phyloP scores from a whole-genome alignment of 2,329 filamentous ascomycete genomes.

The Xylaria multiplex region DNA sequence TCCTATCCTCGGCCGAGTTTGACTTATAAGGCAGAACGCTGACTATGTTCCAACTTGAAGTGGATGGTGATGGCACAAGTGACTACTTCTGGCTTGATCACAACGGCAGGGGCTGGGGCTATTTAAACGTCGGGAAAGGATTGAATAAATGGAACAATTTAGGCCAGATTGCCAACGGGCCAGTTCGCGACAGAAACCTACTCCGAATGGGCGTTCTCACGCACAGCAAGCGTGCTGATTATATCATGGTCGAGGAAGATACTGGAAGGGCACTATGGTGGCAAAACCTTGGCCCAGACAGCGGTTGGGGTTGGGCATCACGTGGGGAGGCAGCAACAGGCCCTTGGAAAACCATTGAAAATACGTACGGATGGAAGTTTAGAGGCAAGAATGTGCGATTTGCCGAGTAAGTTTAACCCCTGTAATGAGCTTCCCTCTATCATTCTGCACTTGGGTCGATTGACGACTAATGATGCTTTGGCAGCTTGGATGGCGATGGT shows the following conservation, averaged over 20 bases:
- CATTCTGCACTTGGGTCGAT: background rate
- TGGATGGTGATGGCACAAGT: constrained; percentile 9
- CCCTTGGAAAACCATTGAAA: background rate
- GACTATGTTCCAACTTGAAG: background rate
- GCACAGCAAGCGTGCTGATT: background rate
- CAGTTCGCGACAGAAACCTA: background rate
- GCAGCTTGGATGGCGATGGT: background rate
- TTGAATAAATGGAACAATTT: background rate
- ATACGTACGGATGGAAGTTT: constrained; percentile 12
- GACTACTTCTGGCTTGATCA: constrained; percentile 14
- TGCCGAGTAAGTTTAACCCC: constrained; percentile 1
- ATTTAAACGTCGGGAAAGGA: background rate
- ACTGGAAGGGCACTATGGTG: constrained; percentile 1
- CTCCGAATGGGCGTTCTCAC: constrained; percentile 9
- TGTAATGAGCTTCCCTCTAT: too few species aligned
- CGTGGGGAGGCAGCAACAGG: background rate
- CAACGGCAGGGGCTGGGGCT: constrained; percentile 5
- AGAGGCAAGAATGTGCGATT: constrained; percentile 5
- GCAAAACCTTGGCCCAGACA: background rate
- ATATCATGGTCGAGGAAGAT: constrained; percentile 7
- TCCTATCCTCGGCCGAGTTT: background rate
- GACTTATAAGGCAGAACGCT: background rate
- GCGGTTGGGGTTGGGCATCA: constrained; percentile 5
- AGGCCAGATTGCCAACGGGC: constrained; percentile 3
- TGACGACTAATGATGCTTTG: background rate